A percentile compares a stretch with the other conserved stretches of the same genome.
Evolutionary conservation across 2,329 filamentous ascomycete genomes (phyloP).

Genomic region (Huntiella decipiens): DNA sequence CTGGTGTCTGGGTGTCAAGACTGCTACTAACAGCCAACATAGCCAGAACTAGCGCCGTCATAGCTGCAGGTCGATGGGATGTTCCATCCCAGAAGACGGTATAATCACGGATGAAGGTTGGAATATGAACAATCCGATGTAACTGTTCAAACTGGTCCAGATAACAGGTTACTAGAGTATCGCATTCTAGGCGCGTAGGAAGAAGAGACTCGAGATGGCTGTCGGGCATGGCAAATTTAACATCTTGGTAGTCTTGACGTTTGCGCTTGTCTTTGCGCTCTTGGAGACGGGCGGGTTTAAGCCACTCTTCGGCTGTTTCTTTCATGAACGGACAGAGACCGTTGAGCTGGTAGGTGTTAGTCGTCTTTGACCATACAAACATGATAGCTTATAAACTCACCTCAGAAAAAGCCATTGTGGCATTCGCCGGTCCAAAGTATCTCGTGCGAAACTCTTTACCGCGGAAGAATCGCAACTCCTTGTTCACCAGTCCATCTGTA

Average conservation of each 20-base stretch:
- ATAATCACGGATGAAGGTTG: conserved; percentile 37
- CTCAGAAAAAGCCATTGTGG: conserved; percentile 40
- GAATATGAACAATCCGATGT: conserved; percentile 39
- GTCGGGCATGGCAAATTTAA: conserved; percentile 28
- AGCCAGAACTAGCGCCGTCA: conserved; percentile 38
- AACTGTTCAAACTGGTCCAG: conserved; percentile 36
- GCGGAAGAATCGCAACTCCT: conserved; percentile 36
- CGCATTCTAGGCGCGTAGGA: conserved; percentile 27
- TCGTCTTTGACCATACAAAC: not conserved
- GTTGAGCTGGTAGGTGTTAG: conserved; percentile 20
- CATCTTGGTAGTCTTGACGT: conserved; percentile 32
- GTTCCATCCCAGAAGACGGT: conserved; percentile 28
- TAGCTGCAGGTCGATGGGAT: conserved; percentile 27
- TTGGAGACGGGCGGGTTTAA: conserved; percentile 37
- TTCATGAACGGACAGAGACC: conserved; percentile 42
- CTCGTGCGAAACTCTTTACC: conserved; percentile 40
- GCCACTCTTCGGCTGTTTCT: conserved; percentile 42
- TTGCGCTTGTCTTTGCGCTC: conserved; percentile 35
- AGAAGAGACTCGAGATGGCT: conserved; percentile 30
- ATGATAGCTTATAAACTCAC: conserved; percentile 14
- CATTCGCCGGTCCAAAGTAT: conserved; percentile 41
- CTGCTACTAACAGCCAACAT: conserved; percentile 42
- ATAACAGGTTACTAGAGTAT: conserved; percentile 30
- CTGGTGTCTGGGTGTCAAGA: conserved; percentile 30
- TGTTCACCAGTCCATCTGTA: conserved; percentile 20